Base-by-base conservation (phyloP, 176 grass and related monocot species). In the Triticum monococcum region DNA sequence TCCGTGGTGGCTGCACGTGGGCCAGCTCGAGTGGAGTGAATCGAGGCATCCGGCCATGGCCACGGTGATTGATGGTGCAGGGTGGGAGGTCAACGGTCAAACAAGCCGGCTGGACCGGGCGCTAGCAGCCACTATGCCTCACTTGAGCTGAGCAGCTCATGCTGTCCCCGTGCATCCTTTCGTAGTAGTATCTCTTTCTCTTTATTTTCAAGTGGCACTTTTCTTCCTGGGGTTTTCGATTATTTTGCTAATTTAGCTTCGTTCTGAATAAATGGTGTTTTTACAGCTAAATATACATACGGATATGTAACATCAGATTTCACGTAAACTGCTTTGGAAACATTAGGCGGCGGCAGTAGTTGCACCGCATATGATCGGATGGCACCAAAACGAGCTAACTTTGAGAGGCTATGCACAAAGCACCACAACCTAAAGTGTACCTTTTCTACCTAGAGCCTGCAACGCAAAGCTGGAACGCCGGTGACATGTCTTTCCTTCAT, bases 81-180 rank as follows among this genome's bases (percentile, higher is more conserved):
- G 18, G 20, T 74, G 40, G 23, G 14, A 52, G 22, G 78, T 90
- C 70, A 38, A 71, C 75, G 63, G 88, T 90, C 85, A 85, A 87
- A 81, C 7, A 48, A 35, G 77, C 46, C 84, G 81, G 87, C 75
- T 12, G 24, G 33, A n/a, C 28, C 31, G 10, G 20, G 14, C 79
- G 7, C 25, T 9, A 9, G 40, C 2, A 24, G 9, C 22, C 37
- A 71, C 33, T 72, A 16, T 54, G 70, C n/a, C 70, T 73, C 38
- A 45, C 41, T 75, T 9, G 41, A 2, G 41, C 24, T 17, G 8
- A 54, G 50, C 50, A 52, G 73, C 73, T 76, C 73, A 76, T 54
- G 73, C 41, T 76, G 45, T 25, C 8, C 23, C 73, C 45, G 73
- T 76, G 72, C 72, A 24, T 3, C 41, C 24, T 45, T 75, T 14